Percentiles rank a stretch among this genome's conserved stretches.
These are phyloP conservation scores for Diaporthe sp. DNA, from an alignment of 2,329 filamentous ascomycete genomes.

Conservation along the genomic window DNA sequence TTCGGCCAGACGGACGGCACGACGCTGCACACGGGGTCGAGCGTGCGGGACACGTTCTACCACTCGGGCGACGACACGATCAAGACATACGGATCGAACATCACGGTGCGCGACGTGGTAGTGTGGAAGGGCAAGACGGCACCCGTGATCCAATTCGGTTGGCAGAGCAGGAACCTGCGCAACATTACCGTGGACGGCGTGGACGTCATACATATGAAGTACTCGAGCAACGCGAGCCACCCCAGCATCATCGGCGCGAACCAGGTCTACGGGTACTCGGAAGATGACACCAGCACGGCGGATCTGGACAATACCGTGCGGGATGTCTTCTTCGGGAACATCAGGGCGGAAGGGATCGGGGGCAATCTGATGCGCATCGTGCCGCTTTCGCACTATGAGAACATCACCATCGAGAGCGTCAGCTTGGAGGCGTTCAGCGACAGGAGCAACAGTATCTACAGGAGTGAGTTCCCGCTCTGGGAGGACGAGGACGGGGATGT, in stretches of 20 bases:
- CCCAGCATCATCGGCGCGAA: constrained; percentile 46
- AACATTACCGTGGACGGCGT: constrained; percentile 48
- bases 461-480: constrained; percentile 41
- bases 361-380: constrained; percentile 42
- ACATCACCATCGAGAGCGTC: constrained; percentile 42
- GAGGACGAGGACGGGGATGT: constrained; percentile 26
- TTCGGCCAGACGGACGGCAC: constrained; percentile 55
- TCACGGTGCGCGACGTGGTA: constrained; percentile 44
- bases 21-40: constrained; percentile 51
- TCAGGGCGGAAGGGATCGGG: constrained; percentile 42
- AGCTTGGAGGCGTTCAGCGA: constrained; percentile 41
- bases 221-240: constrained; percentile 43
- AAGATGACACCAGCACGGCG: constrained; percentile 42
- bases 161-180: constrained; percentile 48
- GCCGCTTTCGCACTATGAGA: constrained; percentile 41
- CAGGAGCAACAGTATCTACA: constrained; percentile 39
- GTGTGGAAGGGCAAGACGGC: constrained; percentile 52
- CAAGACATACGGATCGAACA: constrained; percentile 53
- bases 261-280: constrained; percentile 42
- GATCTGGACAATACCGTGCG: constrained; percentile 37
- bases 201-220: constrained; percentile 48
- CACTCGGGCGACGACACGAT: constrained; percentile 54
- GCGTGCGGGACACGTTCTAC: constrained; percentile 52
- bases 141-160: constrained; percentile 54
- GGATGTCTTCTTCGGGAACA: constrained; percentile 42